A percentile compares a stretch with the other conserved stretches of the same genome.
phyloP scores from a whole-genome alignment of 495 filamentous ascomycete species.

The Terfezia boudieri region DNA sequence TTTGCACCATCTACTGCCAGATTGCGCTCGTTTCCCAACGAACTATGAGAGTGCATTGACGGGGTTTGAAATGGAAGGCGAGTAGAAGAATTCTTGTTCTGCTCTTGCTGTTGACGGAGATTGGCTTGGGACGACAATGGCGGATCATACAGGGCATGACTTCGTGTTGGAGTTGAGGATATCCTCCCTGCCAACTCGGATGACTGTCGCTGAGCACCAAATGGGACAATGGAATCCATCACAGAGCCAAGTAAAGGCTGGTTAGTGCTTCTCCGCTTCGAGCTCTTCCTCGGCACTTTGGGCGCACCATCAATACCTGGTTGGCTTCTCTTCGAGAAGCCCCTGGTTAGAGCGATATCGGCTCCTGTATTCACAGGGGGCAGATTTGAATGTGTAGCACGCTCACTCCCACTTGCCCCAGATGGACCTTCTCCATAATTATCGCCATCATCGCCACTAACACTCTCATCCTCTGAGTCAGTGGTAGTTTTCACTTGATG shows the following conservation, averaged over 20 bases:
- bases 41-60: neutral
- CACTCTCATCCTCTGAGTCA: constrained; percentile 1
- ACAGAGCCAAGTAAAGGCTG: neutral
- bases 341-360: constrained; percentile 1
- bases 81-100: neutral
- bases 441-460: constrained; percentile 5
- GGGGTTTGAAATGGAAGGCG: constrained; percentile 12
- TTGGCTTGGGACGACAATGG: constrained; percentile 9
- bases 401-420: too few relatives aligned
- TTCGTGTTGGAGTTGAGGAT: constrained; percentile 13
- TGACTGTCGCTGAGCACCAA: too few relatives aligned
- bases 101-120: constrained; percentile 4
- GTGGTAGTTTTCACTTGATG: neutral
- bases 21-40: neutral
- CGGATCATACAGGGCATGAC: constrained; percentile 14
- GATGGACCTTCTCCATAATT: constrained; percentile 2
- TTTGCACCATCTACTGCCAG: constrained; percentile 4
- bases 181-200: constrained; percentile 2
- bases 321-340: constrained; percentile 15
- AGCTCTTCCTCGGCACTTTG: constrained; percentile 38
- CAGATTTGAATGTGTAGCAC: constrained; percentile 36
- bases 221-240: too few relatives aligned
- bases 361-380: constrained; percentile 21
- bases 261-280: constrained; percentile 28
- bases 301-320: constrained; percentile 18